Evolutionary conservation across 2,329 filamentous ascomycete species (phyloP).

Genomic region (Penicillium digitatum): DNA sequence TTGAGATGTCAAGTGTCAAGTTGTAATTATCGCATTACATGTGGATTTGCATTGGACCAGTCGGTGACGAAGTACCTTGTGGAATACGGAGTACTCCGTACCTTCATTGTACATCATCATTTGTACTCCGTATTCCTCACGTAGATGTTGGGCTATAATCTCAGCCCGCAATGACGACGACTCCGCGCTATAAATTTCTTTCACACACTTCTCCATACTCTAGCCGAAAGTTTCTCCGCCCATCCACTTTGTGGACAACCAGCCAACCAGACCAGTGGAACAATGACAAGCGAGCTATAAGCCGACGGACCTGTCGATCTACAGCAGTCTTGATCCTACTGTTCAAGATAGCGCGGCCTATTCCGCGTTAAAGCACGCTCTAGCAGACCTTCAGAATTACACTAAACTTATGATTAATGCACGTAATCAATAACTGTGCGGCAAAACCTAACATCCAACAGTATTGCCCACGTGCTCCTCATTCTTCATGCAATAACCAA

Average conservation of each 20-base stretch:
- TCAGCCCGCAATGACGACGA: background rate
- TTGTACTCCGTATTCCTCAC: background rate
- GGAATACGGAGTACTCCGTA: background rate
- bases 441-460: background rate
- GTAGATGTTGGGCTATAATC: background rate
- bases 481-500: background rate
- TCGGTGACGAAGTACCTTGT: too few relatives aligned
- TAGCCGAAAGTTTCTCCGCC: background rate
- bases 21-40: too few relatives aligned
- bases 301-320: constrained; percentile 9
- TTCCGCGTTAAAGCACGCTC: constrained; percentile 17
- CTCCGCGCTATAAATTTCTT: background rate
- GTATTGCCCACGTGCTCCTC: background rate
- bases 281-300: constrained; percentile 8
- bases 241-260: background rate
- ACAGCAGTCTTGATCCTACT: constrained; percentile 16
- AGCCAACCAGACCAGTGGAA: background rate
- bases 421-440: background rate
- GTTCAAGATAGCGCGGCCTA: background rate
- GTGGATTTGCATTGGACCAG: too few relatives aligned
- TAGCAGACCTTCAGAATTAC: background rate
- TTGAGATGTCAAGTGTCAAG: too few relatives aligned
- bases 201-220: background rate
- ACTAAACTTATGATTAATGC: background rate
- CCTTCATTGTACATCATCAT: too few relatives aligned